Percentiles rank a stretch among this genome's conserved stretches.
These are phyloP conservation scores for Hippophae gyantsensis DNA, from an alignment of 306 rosid genomes.

Conservation along the genomic window DNA sequence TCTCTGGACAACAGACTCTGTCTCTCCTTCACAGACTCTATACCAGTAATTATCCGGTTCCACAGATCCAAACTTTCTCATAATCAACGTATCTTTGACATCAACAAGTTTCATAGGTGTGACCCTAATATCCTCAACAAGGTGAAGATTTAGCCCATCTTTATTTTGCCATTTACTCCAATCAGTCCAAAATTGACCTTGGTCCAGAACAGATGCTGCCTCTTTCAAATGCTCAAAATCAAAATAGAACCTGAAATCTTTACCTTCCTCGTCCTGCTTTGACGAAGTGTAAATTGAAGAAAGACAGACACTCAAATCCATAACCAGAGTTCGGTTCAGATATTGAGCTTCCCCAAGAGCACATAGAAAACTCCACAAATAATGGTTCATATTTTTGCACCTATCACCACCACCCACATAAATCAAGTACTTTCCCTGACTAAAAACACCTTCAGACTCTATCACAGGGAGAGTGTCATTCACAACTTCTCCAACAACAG, in stretches of 20 bases:
- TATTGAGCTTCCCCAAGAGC: slow-evolving; percentile 97
- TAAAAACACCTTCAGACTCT: slow-evolving; percentile 76
- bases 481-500: slow-evolving; percentile 77
- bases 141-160: slow-evolving; percentile 56
- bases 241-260: slow-evolving; percentile 92
- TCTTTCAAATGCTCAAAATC: slow-evolving; percentile 95
- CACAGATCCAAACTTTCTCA: slow-evolving; percentile 82
- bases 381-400: slow-evolving; percentile 97
- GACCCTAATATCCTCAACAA: slow-evolving; percentile 56
- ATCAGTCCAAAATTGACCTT: slow-evolving; percentile 82
- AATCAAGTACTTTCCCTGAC: slow-evolving; percentile 62
- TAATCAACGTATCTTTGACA: slow-evolving; percentile 62
- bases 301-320: slow-evolving; percentile 88
- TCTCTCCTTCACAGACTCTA: slow-evolving; percentile 95
- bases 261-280: slow-evolving; percentile 80
- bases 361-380: slow-evolving; percentile 94
- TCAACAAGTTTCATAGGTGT: slow-evolving; percentile 57
- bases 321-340: slow-evolving; percentile 87
- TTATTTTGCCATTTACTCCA: slow-evolving; percentile 77
- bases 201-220: slow-evolving; percentile 79
- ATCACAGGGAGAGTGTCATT: slow-evolving; percentile 81
- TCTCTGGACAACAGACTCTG: slow-evolving; percentile 75
- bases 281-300: slow-evolving; percentile 74
- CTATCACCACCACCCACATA: slow-evolving; percentile 79
- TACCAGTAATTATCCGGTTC: slow-evolving; percentile 98